Percentiles rank a stretch among this genome's conserved stretches.
Evolutionary conservation across 495 filamentous ascomycete genomes (phyloP).

Genomic region (Bacidia gigantensis): DNA sequence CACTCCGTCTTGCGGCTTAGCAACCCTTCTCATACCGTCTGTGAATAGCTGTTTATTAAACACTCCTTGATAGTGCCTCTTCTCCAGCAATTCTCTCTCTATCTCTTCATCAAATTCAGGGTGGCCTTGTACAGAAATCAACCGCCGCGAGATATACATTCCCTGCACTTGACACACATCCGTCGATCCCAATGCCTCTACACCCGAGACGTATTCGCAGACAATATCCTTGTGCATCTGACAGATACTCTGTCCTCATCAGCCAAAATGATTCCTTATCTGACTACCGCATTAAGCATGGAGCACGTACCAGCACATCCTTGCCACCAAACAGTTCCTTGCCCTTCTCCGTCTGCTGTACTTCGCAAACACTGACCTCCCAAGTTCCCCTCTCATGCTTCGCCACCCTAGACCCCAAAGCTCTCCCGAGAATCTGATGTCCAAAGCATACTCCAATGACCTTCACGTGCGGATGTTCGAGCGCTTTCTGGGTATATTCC

Average conservation of each 20-base stretch:
- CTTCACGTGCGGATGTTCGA: slow-evolving; percentile 45
- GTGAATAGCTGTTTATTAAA: slow-evolving; percentile 49
- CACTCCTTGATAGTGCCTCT: slow-evolving; percentile 45
- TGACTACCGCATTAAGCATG: not conserved
- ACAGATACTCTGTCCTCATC: slow-evolving; percentile 48
- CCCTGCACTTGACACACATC: slow-evolving; percentile 61
- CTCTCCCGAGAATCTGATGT: slow-evolving; percentile 77
- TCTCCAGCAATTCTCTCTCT: slow-evolving; percentile 50
- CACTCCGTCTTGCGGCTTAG: slow-evolving; percentile 60
- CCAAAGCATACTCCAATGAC: slow-evolving; percentile 81
- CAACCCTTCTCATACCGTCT: slow-evolving; percentile 53
- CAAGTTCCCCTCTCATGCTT: slow-evolving; percentile 50
- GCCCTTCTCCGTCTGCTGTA: slow-evolving; percentile 56
- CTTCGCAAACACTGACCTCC: slow-evolving; percentile 64
- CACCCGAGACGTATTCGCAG: slow-evolving; percentile 44
- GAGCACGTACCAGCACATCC: slow-evolving; percentile 54
- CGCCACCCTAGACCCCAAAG: slow-evolving; percentile 55
- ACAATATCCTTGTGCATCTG: slow-evolving; percentile 88
- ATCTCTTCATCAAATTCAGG: slow-evolving; percentile 77
- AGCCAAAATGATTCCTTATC: not conserved
- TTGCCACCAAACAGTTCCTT: slow-evolving; percentile 56
- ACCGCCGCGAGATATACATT: slow-evolving; percentile 51
- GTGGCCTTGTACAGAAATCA: slow-evolving; percentile 81
- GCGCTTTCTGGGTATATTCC: slow-evolving; percentile 46
- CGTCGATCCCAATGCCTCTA: slow-evolving; percentile 51